These are phyloP conservation scores for Trametes hirsuta DNA, from an alignment of 1,284 basidiomycete genomes.

Conservation along the genomic window DNA sequence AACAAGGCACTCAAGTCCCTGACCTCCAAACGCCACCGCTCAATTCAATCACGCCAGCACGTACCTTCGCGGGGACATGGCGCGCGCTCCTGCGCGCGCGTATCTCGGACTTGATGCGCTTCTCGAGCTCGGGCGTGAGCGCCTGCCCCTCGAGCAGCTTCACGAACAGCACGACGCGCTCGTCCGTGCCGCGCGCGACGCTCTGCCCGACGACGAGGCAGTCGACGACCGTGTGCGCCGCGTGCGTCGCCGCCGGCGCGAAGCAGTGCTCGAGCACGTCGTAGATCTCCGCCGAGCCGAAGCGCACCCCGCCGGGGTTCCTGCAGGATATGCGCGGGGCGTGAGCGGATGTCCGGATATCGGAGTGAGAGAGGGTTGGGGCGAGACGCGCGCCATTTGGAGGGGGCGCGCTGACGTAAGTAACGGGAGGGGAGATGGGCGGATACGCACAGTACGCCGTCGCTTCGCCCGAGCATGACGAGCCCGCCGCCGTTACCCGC, in stretches of 20 bases:
- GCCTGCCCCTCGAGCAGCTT: conserved; percentile 61
- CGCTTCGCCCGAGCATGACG: conserved; percentile 83
- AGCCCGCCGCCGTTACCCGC: conserved; percentile 77
- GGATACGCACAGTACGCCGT: conserved; percentile 72
- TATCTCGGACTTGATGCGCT: conserved; percentile 66
- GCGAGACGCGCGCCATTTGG: conserved; percentile 12
- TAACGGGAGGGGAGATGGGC: background rate
- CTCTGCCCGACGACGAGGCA: conserved; percentile 79
- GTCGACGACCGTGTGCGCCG: conserved; percentile 60
- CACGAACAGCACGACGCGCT: conserved; percentile 84
- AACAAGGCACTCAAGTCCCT: too few species aligned
- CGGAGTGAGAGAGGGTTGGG: conserved; percentile 22
- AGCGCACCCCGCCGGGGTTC: conserved; percentile 86
- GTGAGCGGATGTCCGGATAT: conserved; percentile 16
- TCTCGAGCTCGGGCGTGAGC: conserved; percentile 57
- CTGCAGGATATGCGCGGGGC: conserved; percentile 36
- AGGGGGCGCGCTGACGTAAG: background rate
- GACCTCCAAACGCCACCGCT: too few species aligned
- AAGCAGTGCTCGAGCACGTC: conserved; percentile 76
- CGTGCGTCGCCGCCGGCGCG: conserved; percentile 42
- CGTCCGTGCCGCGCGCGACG: conserved; percentile 72
- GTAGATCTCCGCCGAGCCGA: conserved; percentile 87
- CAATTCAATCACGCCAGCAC: conserved; percentile 24
- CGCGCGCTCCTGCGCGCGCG: conserved; percentile 69
- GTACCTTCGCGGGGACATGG: conserved; percentile 72